Evolutionary conservation across 1,284 basidiomycete species (phyloP), one percentile per base, ranked within the genome.

Genomic region (Coniferiporia weirii): DNA sequence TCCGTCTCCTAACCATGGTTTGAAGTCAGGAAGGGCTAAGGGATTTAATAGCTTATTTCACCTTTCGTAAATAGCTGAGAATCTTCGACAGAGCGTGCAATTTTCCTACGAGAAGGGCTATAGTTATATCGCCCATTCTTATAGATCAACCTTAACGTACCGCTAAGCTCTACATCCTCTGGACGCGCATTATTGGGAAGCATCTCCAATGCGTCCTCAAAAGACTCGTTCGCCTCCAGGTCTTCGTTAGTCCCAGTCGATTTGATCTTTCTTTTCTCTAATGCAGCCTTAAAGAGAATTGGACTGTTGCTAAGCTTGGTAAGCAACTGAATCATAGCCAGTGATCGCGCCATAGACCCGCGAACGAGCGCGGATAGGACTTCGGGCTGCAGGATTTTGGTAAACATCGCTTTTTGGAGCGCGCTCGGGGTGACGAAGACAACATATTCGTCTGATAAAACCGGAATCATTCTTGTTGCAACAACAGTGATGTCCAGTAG

Each of bases 221-320:
- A 71, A 2, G 80, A 78, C 4, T 66, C 59, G n/a, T 61, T 59
- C 74, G 75, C 66, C 75, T 80, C 52, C 76, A 71, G n/a, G 66
- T 76, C 73, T 44, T 70, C 68, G 20, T 66, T 64, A 17, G 49
- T 72, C 50, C 66, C 65, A 19, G 49, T 72, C 50, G 63, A 73
- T 64, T 69, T 76, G 3, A 73, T 73, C 56, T 76, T 78, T 19
- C 77, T 77, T 64, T 83, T 84, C 63, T 89, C 86, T 51, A 82
- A 81, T 19, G 85, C 81, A 4, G 84, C 84, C 65, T 88, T 86
- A 22, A 98, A 75, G 17, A 98, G 76, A 60, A 94, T 85, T 0
- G 96, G 95, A 64, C 94, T 93, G 68, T 93, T 98, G 75, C 93
- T 95, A 61, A 98, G 83, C 77, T 98, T 97, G 20, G 89, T 90